A percentile compares a stretch with the other conserved stretches of the same genome.
These are phyloP conservation scores for Neurospora discreta DNA, from an alignment of 495 filamentous ascomycete genomes.

Conservation along the genomic window DNA sequence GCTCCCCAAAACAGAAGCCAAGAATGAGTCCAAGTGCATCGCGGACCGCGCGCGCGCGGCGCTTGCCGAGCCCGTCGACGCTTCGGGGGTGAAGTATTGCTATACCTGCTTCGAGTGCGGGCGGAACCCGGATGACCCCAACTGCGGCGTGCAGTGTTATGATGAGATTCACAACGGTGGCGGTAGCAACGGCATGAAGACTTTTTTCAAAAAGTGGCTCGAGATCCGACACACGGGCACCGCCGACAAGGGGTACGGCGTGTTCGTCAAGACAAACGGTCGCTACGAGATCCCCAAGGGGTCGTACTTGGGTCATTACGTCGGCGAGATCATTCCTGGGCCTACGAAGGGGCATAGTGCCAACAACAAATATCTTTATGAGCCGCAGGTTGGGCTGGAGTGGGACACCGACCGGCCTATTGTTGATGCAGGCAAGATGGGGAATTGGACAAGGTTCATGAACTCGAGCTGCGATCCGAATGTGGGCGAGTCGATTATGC, in stretches of 20 bases:
- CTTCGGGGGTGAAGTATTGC: background rate
- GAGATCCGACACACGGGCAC: background rate
- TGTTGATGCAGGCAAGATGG: conserved; percentile 5
- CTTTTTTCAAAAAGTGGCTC: background rate
- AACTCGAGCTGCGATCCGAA: conserved; percentile 15
- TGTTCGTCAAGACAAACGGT: background rate
- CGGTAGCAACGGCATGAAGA: background rate
- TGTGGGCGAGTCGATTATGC: background rate
- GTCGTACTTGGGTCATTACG: conserved; percentile 1
- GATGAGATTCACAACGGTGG: background rate
- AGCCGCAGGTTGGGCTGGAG: background rate
- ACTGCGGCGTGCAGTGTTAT: background rate
- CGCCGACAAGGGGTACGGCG: background rate
- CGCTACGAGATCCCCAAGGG: background rate
- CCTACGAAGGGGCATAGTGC: background rate
- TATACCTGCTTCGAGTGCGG: conserved; percentile 2
- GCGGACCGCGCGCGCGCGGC: background rate
- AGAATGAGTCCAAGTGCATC: background rate
- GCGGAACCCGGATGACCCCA: background rate
- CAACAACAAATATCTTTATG: background rate
- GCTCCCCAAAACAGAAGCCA: background rate
- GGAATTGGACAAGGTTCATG: conserved; percentile 21
- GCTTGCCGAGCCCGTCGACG: background rate
- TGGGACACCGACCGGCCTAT: background rate
- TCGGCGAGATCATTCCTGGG: conserved; percentile 1